These are phyloP conservation scores for Paramecium octaurelia DNA, from an alignment of 73 alveolate species.

Conservation along the genomic window DNA sequence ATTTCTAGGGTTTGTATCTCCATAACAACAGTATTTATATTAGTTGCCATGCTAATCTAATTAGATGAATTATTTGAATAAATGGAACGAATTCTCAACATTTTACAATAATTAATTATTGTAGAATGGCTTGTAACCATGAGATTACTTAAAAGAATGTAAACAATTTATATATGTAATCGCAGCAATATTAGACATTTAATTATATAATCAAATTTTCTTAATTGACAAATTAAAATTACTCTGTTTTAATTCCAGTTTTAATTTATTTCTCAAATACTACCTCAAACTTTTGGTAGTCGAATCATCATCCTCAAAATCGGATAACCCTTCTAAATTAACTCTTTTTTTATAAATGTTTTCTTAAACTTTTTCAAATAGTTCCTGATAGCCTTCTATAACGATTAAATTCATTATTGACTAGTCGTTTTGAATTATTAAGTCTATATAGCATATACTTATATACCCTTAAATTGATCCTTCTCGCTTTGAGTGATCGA, in stretches of 20 bases:
- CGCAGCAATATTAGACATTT: not conserved
- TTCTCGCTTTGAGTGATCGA: not conserved
- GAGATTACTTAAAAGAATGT: not conserved
- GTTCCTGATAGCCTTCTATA: not conserved
- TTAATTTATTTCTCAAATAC: not conserved
- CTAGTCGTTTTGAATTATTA: constrained; percentile 36
- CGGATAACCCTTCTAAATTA: not conserved
- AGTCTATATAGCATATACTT: not conserved
- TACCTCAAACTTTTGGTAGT: not conserved
- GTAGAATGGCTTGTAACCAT: not conserved
- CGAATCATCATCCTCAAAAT: constrained; percentile 9
- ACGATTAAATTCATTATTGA: not conserved
- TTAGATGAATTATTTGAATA: not conserved
- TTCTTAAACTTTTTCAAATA: not conserved
- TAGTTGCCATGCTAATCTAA: not conserved
- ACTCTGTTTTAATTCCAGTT: not conserved
- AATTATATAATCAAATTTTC: not conserved
- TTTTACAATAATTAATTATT: not conserved
- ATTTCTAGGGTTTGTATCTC: not conserved
- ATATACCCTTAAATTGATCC: not conserved
- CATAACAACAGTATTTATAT: not conserved
- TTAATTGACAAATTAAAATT: not conserved
- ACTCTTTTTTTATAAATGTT: not conserved
- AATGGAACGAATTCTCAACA: not conserved
- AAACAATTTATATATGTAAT: not conserved